Conservation (phyloP, 2,329 filamentous ascomycete species). For the Alternaria novae-zelandiae region DNA sequence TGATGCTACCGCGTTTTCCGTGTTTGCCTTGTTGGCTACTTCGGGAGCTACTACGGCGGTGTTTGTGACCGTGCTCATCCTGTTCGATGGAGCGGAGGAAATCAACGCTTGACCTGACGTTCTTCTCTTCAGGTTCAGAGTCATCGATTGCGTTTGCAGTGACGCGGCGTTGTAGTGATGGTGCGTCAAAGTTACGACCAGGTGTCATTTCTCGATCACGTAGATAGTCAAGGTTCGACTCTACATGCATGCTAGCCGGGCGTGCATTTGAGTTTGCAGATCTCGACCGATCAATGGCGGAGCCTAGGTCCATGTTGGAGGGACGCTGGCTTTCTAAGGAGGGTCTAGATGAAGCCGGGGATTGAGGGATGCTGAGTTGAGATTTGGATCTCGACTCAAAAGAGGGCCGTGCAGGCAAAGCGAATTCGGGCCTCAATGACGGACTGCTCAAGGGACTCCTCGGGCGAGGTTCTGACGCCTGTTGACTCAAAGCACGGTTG, state of each 20-base stretch:
- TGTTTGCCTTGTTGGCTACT: conserved; percentile 66
- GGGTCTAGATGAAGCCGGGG: conserved; percentile 65
- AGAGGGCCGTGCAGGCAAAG: conserved; percentile 49
- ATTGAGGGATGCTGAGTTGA: conserved; percentile 60
- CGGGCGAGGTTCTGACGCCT: conserved; percentile 48
- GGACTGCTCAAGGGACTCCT: conserved; percentile 36
- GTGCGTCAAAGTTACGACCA: conserved; percentile 41
- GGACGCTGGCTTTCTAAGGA: conserved; percentile 76
- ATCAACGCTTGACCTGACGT: conserved; percentile 80
- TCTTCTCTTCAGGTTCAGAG: conserved; percentile 62
- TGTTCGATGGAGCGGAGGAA: conserved; percentile 79
- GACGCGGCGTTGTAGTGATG: conserved; percentile 35
- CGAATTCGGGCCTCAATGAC: conserved; percentile 46
- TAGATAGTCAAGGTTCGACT: conserved; percentile 81
- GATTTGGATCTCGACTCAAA: conserved; percentile 60
- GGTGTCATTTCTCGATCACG: conserved; percentile 73
- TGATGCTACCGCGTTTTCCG: conserved; percentile 75
- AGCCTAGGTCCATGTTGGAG: conserved; percentile 65
- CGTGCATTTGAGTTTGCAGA: conserved; percentile 72
- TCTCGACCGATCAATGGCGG: conserved; percentile 64
- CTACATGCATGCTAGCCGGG: conserved; percentile 82
- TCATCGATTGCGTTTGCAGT: conserved; percentile 44
- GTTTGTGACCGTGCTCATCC: conserved; percentile 60
- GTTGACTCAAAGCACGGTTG: conserved; percentile 57
- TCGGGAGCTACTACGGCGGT: conserved; percentile 61